phyloP scores from a whole-genome alignment of 1,284 basidiomycete genomes.

The Dichomitus squalens region DNA sequence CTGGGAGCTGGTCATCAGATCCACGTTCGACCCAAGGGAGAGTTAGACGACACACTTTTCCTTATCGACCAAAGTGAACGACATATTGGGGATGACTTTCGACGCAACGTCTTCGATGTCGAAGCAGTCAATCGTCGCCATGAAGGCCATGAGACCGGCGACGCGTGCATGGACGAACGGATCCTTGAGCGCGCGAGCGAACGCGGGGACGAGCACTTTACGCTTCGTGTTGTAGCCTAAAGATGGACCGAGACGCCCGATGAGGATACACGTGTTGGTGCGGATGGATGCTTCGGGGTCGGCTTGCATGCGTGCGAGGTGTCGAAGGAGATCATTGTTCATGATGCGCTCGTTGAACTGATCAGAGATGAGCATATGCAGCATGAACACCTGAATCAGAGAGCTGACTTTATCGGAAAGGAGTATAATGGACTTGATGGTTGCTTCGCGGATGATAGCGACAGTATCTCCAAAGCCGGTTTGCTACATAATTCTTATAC shows the following conservation, averaged over 20 bases:
- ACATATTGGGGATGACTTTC: constrained; percentile 86
- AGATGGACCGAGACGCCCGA: constrained; percentile 88
- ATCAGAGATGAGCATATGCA: neutral
- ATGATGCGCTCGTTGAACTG: constrained; percentile 90
- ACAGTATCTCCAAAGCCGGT: constrained; percentile 96
- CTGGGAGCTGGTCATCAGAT: constrained; percentile 41
- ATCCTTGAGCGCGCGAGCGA: constrained; percentile 89
- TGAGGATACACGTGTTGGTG: constrained; percentile 96
- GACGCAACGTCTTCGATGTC: constrained; percentile 87
- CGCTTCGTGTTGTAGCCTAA: constrained; percentile 88
- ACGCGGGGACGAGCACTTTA: constrained; percentile 96
- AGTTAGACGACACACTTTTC: constrained; percentile 67
- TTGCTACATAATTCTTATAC: constrained; percentile 53
- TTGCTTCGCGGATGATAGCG: constrained; percentile 92
- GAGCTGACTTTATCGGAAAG: constrained; percentile 78
- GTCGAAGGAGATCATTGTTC: constrained; percentile 95
- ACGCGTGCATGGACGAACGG: constrained; percentile 92
- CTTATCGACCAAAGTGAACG: constrained; percentile 81
- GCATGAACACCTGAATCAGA: neutral
- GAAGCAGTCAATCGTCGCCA: constrained; percentile 93
- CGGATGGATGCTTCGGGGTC: constrained; percentile 94
- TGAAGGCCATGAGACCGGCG: constrained; percentile 94
- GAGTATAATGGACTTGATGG: constrained; percentile 85
- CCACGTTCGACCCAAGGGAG: neutral
- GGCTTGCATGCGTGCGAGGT: constrained; percentile 91